A percentile compares a stretch with the other conserved stretches of the same genome.
Conservation (phyloP, 2,329 filamentous ascomycete species). For the Phaeosphaeriaceae sp. region DNA sequence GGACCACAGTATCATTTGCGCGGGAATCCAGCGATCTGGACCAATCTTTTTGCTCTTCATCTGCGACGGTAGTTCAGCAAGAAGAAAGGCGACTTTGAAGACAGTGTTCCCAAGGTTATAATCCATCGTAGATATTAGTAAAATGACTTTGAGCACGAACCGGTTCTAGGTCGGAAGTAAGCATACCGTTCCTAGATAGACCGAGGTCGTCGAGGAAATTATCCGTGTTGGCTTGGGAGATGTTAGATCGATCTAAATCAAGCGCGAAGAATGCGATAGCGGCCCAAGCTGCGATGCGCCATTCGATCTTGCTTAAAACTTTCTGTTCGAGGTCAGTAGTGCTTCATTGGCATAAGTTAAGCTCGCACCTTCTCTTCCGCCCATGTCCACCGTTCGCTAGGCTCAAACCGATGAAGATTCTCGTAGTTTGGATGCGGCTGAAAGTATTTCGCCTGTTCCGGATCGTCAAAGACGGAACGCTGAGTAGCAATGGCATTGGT, state of each 20-base stretch:
- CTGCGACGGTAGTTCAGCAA: conserved; percentile 52
- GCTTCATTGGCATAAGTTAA: background rate
- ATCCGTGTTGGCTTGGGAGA: conserved; percentile 37
- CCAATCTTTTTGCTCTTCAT: conserved; percentile 53
- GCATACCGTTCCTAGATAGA: conserved; percentile 27
- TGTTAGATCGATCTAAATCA: conserved; percentile 55
- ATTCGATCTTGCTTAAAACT: conserved; percentile 50
- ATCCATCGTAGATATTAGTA: conserved; percentile 12
- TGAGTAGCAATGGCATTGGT: conserved; percentile 22
- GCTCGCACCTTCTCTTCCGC: conserved; percentile 59
- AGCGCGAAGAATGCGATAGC: conserved; percentile 61
- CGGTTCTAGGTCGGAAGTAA: background rate
- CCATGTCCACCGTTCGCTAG: conserved; percentile 59
- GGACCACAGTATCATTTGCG: conserved; percentile 52
- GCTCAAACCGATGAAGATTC: conserved; percentile 64
- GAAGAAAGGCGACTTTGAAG: conserved; percentile 84
- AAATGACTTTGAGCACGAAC: background rate
- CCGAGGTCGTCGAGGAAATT: conserved; percentile 32
- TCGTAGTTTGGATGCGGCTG: conserved; percentile 62
- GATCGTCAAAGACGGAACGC: conserved; percentile 20
- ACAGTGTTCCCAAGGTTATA: conserved; percentile 50
- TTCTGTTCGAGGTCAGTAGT: conserved; percentile 9
- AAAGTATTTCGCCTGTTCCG: conserved; percentile 19
- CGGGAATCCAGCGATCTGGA: conserved; percentile 50
- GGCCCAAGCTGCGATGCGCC: conserved; percentile 55